Evolutionary conservation across 2,329 filamentous ascomycete species (phyloP), one percentile per base, ranked within the genome.

Genomic region (Reticulascus tulasneorum): DNA sequence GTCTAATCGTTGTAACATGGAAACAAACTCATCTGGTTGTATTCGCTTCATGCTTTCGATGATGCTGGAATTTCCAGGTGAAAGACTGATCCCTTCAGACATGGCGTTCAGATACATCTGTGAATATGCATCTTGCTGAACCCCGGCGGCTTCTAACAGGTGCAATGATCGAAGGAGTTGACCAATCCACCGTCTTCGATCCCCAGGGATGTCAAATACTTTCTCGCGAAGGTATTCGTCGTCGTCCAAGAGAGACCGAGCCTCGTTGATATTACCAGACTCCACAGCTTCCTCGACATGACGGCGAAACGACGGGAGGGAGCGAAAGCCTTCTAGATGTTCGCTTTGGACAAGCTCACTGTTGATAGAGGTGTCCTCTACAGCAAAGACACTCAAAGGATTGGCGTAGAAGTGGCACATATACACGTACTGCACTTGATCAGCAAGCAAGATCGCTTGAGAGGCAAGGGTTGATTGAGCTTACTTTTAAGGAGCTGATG

Each of bases 321-420:
- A 82, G 23, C 86, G 76, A 7, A 86, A 58, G 9, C 82, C 80
- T 47, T 86, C 77, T 7, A 84, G 57, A 46, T 86, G 82, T 41
- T 83, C 75, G 2, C 63, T 50, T 33, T 82, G 70, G 1, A 86
- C 45, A 2, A 65, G 34, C n/a, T 44, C 17, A 26, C 32, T 38
- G 16, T 37, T 43, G 33, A 43, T 34, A 23, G 35, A 45, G n/a
- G 54, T 51, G 16, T 50, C 47, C 23, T 42, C 47, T 17, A 43
- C 42, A 3, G 63, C 62, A 22, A 91, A 69, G 5, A 87, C 57
- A 42, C 80, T 86, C 4, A 89, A 65, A 1, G 83, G 77, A 48
- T 89, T 91, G 24, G 83, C 84, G 49, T 87, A 91, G 52, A 86
- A 91, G 55, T 89, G 84, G 38, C 82, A 86, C 86, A 94, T 90